A percentile compares a stretch with the other conserved stretches of the same genome.
phyloP scores from a whole-genome alignment of 148 eudicot genomes.

The Fagopyrum homotropicum region DNA sequence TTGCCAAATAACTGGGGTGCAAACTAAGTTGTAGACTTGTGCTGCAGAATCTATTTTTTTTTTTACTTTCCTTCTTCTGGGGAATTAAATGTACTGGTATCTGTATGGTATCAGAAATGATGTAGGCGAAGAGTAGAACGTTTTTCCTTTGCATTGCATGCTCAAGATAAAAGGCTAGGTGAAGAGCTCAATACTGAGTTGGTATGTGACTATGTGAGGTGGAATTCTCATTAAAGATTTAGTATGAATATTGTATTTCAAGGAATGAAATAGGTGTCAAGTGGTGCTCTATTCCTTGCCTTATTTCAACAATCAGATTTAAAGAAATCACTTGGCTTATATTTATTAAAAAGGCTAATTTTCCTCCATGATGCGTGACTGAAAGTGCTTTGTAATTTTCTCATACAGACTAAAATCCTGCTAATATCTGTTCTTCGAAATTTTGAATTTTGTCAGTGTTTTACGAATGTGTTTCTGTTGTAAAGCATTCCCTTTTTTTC shows the following conservation, averaged over 20 bases:
- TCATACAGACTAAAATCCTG: background rate
- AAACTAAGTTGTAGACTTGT: background rate
- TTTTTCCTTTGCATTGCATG: too few relatives aligned
- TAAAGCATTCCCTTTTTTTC: background rate
- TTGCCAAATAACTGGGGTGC: background rate
- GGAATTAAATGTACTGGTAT: background rate
- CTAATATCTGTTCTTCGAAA: background rate
- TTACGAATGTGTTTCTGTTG: background rate
- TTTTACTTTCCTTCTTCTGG: background rate
- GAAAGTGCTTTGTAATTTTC: background rate
- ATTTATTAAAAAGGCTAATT: background rate
- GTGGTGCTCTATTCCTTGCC: background rate
- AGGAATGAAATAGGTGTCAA: background rate
- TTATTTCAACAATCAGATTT: background rate
- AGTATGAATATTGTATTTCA: background rate
- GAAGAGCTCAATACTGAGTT: background rate
- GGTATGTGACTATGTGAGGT: background rate
- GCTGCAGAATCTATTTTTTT: background rate
- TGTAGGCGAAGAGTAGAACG: background rate
- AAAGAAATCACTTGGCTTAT: background rate
- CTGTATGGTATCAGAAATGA: background rate
- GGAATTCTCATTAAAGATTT: background rate
- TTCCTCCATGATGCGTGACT: background rate
- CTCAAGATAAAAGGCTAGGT: background rate
- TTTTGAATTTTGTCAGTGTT: background rate